These are phyloP conservation scores for Kwoniella sp. DNA, from an alignment of 768 basidiomycete species.

Conservation along the genomic window DNA sequence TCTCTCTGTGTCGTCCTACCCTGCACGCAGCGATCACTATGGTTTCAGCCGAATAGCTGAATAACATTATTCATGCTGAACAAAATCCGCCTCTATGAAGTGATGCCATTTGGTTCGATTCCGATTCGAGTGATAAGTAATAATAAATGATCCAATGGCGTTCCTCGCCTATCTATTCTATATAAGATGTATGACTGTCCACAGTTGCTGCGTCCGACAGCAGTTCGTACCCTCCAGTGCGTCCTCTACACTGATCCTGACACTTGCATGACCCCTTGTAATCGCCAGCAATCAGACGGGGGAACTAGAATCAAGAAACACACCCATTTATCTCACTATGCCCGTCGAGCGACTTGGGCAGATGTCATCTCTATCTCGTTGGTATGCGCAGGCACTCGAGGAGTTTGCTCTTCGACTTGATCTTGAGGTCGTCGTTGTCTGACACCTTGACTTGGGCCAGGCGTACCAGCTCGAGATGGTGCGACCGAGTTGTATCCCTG, in stretches of 20 bases:
- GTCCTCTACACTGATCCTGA: not conserved
- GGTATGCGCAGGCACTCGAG: not conserved
- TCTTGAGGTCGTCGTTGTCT: conserved; percentile 15
- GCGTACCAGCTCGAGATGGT: conserved; percentile 38
- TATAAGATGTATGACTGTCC: no score
- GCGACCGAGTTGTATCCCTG: conserved; percentile 7
- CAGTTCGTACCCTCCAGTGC: not conserved
- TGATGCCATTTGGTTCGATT: no score
- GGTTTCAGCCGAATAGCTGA: no score
- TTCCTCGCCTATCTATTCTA: no score
- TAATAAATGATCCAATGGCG: no score
- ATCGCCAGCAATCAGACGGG: conserved; percentile 5
- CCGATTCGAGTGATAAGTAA: no score
- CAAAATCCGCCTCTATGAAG: no score
- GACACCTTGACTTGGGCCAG: conserved; percentile 24
- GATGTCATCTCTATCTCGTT: conserved; percentile 47
- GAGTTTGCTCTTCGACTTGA: not conserved
- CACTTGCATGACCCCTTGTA: no score
- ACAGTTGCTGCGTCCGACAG: no score
- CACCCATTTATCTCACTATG: not conserved
- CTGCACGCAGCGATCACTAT: no score
- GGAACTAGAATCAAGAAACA: not conserved
- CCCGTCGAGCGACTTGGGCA: conserved; percentile 33
- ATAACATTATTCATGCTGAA: no score
- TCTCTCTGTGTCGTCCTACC: no score